Conservation (phyloP, 2,329 filamentous ascomycete species). For the Harringtonia aguacate region DNA sequence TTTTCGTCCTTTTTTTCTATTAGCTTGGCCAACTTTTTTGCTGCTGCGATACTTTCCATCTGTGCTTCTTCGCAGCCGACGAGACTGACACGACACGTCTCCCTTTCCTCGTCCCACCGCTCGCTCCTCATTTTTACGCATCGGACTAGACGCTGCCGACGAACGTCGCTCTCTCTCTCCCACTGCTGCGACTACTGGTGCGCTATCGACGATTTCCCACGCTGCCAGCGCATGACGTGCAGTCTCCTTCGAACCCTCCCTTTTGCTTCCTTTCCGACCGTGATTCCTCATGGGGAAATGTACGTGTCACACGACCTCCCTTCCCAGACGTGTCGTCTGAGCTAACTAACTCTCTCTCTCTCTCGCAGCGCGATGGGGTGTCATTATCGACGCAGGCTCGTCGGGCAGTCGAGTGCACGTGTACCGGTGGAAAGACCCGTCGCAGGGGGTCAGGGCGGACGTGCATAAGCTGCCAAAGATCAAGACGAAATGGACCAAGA, state of each 20-base stretch:
- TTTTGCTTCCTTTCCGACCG: background rate
- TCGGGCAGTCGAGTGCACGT: constrained; percentile 92
- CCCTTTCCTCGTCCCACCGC: too few species aligned
- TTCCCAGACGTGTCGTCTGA: background rate
- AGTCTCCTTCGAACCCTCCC: background rate
- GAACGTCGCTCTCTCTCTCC: too few species aligned
- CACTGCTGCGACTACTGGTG: too few species aligned
- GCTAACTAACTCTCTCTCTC: background rate
- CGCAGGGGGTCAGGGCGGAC: constrained; percentile 52
- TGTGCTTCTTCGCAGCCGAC: background rate
- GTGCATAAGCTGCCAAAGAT: constrained; percentile 65
- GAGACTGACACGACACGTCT: too few species aligned
- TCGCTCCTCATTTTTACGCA: too few species aligned
- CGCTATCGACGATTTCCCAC: too few species aligned
- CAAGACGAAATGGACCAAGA: constrained; percentile 82
- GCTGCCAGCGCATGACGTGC: too few species aligned
- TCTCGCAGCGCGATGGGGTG: constrained; percentile 60
- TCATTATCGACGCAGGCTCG: constrained; percentile 94
- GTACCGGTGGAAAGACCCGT: constrained; percentile 82
- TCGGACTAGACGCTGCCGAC: too few species aligned
- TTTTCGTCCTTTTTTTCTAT: too few species aligned
- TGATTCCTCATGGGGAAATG: constrained; percentile 8
- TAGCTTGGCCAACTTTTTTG: too few species aligned
- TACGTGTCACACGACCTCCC: background rate
- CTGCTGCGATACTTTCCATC: too few species aligned